A percentile compares a stretch with the other conserved stretches of the same genome.
Conservation (phyloP, 495 filamentous ascomycete species). For the Gamarada debralockiae region DNA sequence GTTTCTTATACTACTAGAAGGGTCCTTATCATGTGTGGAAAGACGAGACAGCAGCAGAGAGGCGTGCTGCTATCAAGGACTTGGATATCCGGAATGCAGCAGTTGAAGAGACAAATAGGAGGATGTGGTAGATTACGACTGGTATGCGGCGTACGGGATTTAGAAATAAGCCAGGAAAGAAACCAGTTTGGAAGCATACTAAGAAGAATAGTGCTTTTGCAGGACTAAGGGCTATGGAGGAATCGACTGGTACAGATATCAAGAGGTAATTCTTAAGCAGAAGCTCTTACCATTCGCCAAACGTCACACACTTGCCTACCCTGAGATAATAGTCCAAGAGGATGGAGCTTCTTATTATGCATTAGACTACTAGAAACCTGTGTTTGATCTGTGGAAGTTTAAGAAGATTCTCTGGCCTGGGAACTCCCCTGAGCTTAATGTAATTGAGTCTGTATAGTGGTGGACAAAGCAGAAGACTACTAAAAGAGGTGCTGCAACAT, state of each 20-base stretch:
- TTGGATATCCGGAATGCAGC: background rate
- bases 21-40: conserved; percentile 31
- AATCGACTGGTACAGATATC: conserved; percentile 3
- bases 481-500: background rate
- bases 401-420: background rate
- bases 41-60: conserved; percentile 18
- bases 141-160: conserved; percentile 5
- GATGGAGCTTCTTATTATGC: background rate
- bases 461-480: conserved; percentile 1
- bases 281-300: background rate
- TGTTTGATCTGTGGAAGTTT: background rate
- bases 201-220: background rate
- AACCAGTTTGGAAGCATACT: conserved; percentile 5
- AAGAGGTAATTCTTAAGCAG: background rate
- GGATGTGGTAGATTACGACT: conserved; percentile 19
- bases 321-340: background rate
- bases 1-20: conserved; percentile 35
- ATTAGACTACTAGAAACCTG: background rate
- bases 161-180: conserved; percentile 1
- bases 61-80: background rate
- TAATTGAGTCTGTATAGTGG: no score
- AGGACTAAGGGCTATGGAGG: background rate
- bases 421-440: background rate
- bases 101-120: background rate
- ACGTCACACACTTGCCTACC: background rate